Percentiles rank a stretch among this genome's conserved stretches.
These are phyloP conservation scores for Diaporthe eres DNA, from an alignment of 2,329 filamentous ascomycete genomes.

Conservation along the genomic window DNA sequence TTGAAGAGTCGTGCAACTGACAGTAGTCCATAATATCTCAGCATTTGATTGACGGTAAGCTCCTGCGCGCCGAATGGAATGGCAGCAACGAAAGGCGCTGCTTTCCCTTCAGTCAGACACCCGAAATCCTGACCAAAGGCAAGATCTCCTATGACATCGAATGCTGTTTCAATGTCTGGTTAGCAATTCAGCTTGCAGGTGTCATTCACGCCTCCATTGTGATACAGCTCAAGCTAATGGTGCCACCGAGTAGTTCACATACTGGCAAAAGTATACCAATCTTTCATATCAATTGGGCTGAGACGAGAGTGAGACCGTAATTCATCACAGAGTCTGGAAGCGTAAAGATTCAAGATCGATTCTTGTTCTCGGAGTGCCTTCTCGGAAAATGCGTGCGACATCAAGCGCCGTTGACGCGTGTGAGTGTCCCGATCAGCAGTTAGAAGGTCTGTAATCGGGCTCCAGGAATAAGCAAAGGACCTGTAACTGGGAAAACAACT, in stretches of 20 bases:
- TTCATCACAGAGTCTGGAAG: background rate
- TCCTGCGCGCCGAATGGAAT: conserved; percentile 3
- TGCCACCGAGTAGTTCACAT: background rate
- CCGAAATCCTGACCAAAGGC: background rate
- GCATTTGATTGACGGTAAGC: conserved; percentile 1
- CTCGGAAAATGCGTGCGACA: conserved; percentile 10
- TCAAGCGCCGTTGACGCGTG: background rate
- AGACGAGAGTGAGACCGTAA: background rate
- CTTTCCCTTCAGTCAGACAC: background rate
- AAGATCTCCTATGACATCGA: conserved; percentile 12
- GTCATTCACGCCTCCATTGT: background rate
- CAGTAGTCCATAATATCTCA: background rate
- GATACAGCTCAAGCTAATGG: background rate
- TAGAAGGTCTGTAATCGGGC: background rate
- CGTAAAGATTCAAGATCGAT: background rate
- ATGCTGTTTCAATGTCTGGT: background rate
- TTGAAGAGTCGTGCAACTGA: background rate
- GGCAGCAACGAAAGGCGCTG: conserved; percentile 5
- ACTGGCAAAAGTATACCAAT: conserved; percentile 20
- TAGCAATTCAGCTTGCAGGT: background rate
- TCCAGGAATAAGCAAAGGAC: background rate
- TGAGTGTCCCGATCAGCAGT: conserved; percentile 14
- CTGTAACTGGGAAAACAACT: fast-evolving
- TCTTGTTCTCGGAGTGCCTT: conserved; percentile 9
- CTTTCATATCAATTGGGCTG: background rate